phyloP scores from a whole-genome alignment of 2,329 filamentous ascomycete genomes.

The Biscogniauxia sp. region DNA sequence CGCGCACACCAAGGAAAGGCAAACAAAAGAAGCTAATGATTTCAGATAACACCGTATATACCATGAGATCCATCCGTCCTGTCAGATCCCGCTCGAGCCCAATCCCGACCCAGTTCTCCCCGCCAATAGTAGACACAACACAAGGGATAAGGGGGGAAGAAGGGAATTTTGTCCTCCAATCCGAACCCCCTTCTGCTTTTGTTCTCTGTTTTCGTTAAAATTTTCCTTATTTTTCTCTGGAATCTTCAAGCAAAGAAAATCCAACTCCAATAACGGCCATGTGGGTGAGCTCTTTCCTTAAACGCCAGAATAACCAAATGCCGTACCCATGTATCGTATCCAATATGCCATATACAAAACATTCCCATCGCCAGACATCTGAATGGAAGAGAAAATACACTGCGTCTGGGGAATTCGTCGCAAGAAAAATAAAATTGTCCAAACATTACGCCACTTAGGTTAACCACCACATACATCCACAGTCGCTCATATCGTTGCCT shows the following conservation, averaged over 20 bases:
- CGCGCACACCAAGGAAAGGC: not conserved
- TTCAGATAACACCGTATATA: not conserved
- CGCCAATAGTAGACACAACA: not conserved
- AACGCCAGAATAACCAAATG: constrained; percentile 19
- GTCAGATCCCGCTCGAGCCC: not conserved
- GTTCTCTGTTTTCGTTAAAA: not conserved
- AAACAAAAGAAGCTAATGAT: not conserved
- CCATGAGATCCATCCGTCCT: not conserved
- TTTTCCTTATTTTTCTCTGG: not conserved
- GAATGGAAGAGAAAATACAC: not conserved
- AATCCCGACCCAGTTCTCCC: not conserved
- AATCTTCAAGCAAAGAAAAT: not conserved
- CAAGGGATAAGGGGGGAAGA: not conserved
- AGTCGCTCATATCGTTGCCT: constrained; percentile 44
- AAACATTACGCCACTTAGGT: constrained; percentile 32
- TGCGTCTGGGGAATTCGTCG: not conserved
- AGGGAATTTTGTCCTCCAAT: not conserved
- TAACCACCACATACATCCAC: constrained; percentile 52
- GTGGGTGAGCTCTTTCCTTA: constrained; percentile 9
- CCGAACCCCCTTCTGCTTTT: not conserved
- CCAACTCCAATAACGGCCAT: not conserved
- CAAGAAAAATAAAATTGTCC: not conserved
- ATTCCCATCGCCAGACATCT: not conserved
- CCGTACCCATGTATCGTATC: constrained; percentile 8
- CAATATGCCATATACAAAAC: constrained; percentile 18